These are phyloP conservation scores for Plantago lanceolata DNA, from an alignment of 305 asterid genomes.

Conservation along the genomic window DNA sequence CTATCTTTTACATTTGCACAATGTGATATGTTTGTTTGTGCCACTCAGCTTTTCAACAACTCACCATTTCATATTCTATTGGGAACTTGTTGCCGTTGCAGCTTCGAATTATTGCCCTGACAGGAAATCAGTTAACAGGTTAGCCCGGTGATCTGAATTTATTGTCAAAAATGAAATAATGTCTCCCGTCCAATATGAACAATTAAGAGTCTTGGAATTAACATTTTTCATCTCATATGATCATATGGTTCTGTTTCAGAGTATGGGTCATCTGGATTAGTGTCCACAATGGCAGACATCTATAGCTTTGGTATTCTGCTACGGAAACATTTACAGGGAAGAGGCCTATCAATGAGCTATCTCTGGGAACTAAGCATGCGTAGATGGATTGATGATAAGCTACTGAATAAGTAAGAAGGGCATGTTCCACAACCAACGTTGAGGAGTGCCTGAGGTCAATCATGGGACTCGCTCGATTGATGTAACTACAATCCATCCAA, in stretches of 20 bases:
- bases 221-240: not conserved
- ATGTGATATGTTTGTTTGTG: too few relatives aligned
- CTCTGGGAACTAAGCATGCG: not conserved
- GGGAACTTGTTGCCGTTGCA: slow-evolving; percentile 9
- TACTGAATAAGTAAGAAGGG: slow-evolving; percentile 5
- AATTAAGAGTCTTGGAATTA: too few relatives aligned
- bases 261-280: slow-evolving; percentile 18
- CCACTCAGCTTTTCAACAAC: too few relatives aligned
- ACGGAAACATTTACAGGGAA: slow-evolving; percentile 22
- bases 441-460: slow-evolving; percentile 5
- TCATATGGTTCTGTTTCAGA: not conserved
- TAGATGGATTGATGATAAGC: slow-evolving; percentile 12
- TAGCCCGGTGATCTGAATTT: not conserved
- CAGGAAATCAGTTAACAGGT: slow-evolving; percentile 15
- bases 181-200: too few relatives aligned
- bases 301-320: slow-evolving; percentile 23
- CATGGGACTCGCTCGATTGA: slow-evolving; percentile 23
- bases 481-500: slow-evolving; percentile 20
- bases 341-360: slow-evolving; percentile 14
- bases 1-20: too few relatives aligned
- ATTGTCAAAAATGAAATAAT: not conserved
- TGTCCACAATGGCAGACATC: slow-evolving; percentile 17
- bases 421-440: not conserved
- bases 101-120: slow-evolving; percentile 8
- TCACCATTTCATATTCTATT: too few relatives aligned